A percentile compares a stretch with the other conserved stretches of the same genome.
Evolutionary conservation across 73 alveolate species (phyloP).

Genomic region (Paramecium bursaria): DNA sequence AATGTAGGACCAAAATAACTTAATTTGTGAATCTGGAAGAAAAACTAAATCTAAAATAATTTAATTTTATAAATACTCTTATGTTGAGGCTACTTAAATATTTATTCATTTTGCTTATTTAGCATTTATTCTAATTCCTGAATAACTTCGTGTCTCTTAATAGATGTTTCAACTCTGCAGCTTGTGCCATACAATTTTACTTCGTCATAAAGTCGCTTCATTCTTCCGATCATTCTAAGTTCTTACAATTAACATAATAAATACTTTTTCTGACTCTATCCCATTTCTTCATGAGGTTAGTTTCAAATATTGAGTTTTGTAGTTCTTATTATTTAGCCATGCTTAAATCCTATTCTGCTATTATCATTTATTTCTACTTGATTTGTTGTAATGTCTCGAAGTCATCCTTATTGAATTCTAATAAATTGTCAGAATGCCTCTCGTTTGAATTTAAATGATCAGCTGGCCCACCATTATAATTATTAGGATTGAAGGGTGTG

Average conservation of each 20-base stretch:
- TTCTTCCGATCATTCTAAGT: conserved; percentile 50
- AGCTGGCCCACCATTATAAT: too few species aligned
- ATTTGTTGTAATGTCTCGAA: conserved; percentile 23
- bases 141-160: conserved; percentile 50
- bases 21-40: conserved; percentile 29
- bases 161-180: conserved; percentile 51
- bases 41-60: conserved; percentile 7
- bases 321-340: conserved; percentile 21
- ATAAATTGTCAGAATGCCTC: conserved; percentile 8
- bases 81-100: conserved; percentile 26
- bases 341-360: conserved; percentile 38
- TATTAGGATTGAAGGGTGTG: conserved; percentile 4
- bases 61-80: neutral
- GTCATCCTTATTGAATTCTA: conserved; percentile 30
- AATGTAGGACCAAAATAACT: conserved; percentile 42
- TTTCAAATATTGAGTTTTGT: conserved; percentile 9
- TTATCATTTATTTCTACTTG: neutral
- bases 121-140: conserved; percentile 53
- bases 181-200: conserved; percentile 60
- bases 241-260: conserved; percentile 10
- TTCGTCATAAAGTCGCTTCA: conserved; percentile 55
- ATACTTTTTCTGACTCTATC: conserved; percentile 62
- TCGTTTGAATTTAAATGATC: too few species aligned
- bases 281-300: conserved; percentile 45
- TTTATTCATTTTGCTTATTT: conserved; percentile 29